Conservation (phyloP, 495 filamentous ascomycete species). For the Lophium mytilinum region DNA sequence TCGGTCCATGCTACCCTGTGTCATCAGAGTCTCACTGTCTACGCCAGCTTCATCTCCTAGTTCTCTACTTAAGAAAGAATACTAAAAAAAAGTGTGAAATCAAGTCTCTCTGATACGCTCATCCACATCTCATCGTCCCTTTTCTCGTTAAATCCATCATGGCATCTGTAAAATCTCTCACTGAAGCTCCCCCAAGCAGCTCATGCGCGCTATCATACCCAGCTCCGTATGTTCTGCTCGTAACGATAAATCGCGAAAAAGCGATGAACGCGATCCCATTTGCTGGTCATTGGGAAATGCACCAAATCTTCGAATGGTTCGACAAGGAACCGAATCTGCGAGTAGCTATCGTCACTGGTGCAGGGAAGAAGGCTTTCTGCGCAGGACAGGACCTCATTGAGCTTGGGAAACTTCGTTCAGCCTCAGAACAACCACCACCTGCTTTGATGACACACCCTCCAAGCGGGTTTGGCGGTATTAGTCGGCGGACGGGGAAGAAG, state of each 20-base stretch:
- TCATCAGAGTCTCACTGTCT: neutral
- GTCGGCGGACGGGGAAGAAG: slow-evolving; percentile 27
- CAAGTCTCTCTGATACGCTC: neutral
- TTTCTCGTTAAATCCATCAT: neutral
- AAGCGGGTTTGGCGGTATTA: slow-evolving; percentile 25
- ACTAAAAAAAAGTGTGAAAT: neutral
- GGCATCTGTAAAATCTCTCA: slow-evolving; percentile 3
- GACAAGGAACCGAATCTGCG: slow-evolving; percentile 47
- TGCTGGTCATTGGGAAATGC: slow-evolving; percentile 45
- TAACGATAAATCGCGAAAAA: slow-evolving; percentile 28
- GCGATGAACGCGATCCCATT: slow-evolving; percentile 29
- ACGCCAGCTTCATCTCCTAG: neutral
- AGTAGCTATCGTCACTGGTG: slow-evolving; percentile 49
- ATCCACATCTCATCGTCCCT: neutral
- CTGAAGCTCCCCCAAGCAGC: slow-evolving; percentile 16
- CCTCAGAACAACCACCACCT: slow-evolving; percentile 5
- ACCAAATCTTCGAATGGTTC: slow-evolving; percentile 48
- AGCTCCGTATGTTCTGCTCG: slow-evolving; percentile 25
- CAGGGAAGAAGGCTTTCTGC: slow-evolving; percentile 48
- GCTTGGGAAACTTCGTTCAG: slow-evolving; percentile 16
- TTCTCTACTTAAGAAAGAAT: neutral
- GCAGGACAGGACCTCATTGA: slow-evolving; percentile 48
- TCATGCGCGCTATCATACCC: slow-evolving; percentile 27
- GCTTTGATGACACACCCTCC: slow-evolving; percentile 23
- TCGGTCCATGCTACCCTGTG: neutral